These are phyloP conservation scores for Rosa chinensis DNA, from an alignment of 306 rosid species.

Conservation along the genomic window DNA sequence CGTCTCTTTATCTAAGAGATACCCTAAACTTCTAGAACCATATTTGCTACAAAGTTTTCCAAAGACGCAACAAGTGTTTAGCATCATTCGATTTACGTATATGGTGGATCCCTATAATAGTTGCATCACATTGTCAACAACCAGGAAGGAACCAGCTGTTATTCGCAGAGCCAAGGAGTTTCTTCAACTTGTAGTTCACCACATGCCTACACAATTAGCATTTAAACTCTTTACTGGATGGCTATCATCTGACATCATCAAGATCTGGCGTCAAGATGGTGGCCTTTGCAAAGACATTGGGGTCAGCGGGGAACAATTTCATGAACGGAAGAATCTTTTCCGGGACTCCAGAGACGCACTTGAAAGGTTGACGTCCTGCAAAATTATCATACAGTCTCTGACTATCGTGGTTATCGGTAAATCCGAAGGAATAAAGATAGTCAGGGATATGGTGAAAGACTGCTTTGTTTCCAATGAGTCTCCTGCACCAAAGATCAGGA, in stretches of 20 bases:
- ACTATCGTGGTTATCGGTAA: background rate
- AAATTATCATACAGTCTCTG: background rate
- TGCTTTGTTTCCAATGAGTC: background rate
- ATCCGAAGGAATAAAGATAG: background rate
- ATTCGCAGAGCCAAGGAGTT: background rate
- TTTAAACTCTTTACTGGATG: too few species aligned
- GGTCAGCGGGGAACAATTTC: background rate
- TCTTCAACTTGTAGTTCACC: background rate
- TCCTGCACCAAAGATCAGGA: background rate
- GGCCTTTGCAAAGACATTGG: background rate
- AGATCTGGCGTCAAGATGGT: background rate
- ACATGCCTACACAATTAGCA: background rate
- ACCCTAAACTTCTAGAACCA: too few species aligned
- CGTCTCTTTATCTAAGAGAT: background rate
- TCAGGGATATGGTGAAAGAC: background rate
- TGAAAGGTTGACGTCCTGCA: background rate
- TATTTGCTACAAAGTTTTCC: too few species aligned
- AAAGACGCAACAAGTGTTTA: background rate
- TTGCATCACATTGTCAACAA: background rate
- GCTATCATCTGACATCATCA: background rate
- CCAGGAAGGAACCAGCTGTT: background rate
- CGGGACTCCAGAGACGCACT: background rate
- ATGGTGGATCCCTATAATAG: background rate
- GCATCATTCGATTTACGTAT: too few species aligned
- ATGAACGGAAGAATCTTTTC: background rate